These are phyloP conservation scores for Otatea glauca DNA, from an alignment of 176 grass and related monocot genomes.

Conservation along the genomic window DNA sequence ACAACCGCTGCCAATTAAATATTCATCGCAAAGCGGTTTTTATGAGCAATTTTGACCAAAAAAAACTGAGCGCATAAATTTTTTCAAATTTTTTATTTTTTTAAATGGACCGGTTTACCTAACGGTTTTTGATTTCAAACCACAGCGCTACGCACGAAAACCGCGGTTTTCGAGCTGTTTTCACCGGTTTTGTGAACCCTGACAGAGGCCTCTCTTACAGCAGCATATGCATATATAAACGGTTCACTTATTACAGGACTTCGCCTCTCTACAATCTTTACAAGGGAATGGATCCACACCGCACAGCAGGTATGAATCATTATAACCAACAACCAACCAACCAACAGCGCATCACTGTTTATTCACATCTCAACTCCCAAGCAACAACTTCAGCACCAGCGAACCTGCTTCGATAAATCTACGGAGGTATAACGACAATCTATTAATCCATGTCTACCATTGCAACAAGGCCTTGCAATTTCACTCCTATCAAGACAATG, in stretches of 20 bases:
- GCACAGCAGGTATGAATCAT: background rate
- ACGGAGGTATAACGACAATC: conserved; percentile 26
- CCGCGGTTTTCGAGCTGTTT: too few relatives aligned
- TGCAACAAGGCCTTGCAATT: conserved; percentile 43
- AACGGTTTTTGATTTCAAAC: too few relatives aligned
- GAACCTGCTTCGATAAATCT: conserved; percentile 17
- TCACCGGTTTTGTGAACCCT: too few relatives aligned
- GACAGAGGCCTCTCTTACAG: background rate
- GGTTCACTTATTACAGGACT: conserved; percentile 26
- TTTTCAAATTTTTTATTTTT: too few relatives aligned
- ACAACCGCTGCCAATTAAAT: too few relatives aligned
- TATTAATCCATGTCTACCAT: conserved; percentile 21
- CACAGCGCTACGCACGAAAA: too few relatives aligned
- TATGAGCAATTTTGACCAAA: too few relatives aligned
- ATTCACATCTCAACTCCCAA: conserved; percentile 43
- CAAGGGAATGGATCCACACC: conserved; percentile 26
- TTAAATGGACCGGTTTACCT: too few relatives aligned
- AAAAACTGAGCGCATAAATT: too few relatives aligned
- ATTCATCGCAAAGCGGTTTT: too few relatives aligned
- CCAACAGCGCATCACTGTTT: conserved; percentile 19
- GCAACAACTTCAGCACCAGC: conserved; percentile 35
- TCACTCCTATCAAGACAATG: background rate
- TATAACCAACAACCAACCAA: conserved; percentile 27
- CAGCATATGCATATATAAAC: background rate
- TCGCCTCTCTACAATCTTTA: conserved; percentile 51